Evolutionary conservation across 2,329 filamentous ascomycete genomes (phyloP).

Genomic region (Aspergillus thermomutatus): DNA sequence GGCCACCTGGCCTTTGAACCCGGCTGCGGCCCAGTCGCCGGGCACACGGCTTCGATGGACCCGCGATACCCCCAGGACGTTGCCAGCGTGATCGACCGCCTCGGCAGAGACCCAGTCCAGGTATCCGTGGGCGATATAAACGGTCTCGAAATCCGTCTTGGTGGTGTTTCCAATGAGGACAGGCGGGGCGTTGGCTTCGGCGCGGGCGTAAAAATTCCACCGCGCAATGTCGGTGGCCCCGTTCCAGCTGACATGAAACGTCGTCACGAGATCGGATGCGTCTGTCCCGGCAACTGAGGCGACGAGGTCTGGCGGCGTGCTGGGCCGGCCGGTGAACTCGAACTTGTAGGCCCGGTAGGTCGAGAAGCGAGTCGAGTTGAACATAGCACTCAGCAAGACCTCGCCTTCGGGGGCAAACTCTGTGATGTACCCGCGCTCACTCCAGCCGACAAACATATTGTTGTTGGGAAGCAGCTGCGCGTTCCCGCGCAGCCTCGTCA

Average conservation of each 20-base stretch:
- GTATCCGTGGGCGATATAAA: conserved; percentile 24
- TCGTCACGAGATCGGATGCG: conserved; percentile 23
- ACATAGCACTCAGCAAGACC: conserved; percentile 31
- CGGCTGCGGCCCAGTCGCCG: conserved; percentile 12
- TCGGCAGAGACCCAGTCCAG: conserved; percentile 28
- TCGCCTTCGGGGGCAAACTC: conserved; percentile 29
- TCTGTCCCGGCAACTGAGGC: conserved; percentile 27
- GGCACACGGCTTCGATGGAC: conserved; percentile 11
- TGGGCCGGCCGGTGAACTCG: conserved; percentile 32
- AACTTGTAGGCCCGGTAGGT: conserved; percentile 41
- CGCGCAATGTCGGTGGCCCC: conserved; percentile 36
- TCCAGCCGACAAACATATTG: conserved; percentile 37
- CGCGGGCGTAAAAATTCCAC: conserved; percentile 35
- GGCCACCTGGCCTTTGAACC: conserved; percentile 3
- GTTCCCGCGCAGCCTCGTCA: conserved; percentile 34
- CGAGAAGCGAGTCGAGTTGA: conserved; percentile 28
- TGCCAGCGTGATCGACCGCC: conserved; percentile 20
- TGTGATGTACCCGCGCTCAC: conserved; percentile 30
- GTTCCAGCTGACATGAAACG: conserved; percentile 35
- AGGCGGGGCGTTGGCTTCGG: conserved; percentile 20
- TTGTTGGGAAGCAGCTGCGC: conserved; percentile 32
- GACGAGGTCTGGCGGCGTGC: conserved; percentile 27
- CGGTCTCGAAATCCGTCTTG: conserved; percentile 35
- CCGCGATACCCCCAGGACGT: conserved; percentile 18
- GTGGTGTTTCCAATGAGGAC: conserved; percentile 20